These are phyloP conservation scores for Colletotrichum lindemuthianum DNA, from an alignment of 2,329 filamentous ascomycete genomes.

Conservation along the genomic window DNA sequence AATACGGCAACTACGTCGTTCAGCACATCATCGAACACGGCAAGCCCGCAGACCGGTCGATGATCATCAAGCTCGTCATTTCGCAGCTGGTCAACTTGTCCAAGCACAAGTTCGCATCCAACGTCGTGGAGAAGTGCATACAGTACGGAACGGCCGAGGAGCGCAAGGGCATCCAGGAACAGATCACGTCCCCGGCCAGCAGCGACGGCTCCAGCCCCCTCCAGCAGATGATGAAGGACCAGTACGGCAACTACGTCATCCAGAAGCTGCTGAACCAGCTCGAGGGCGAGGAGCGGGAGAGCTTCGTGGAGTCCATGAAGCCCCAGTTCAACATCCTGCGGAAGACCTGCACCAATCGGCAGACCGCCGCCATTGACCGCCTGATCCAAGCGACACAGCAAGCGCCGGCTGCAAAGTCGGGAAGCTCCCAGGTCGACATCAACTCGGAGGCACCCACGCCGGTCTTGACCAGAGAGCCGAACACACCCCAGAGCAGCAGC, in stretches of 20 bases:
- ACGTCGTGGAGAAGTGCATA: conserved; percentile 95
- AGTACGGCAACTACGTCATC: conserved; percentile 95
- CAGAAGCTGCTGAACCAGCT: conserved; percentile 82
- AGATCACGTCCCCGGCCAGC: conserved; percentile 66
- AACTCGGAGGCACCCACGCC: conserved; percentile 71
- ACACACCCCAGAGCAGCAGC: conserved; percentile 74
- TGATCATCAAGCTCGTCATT: conserved; percentile 79
- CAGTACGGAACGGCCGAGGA: conserved; percentile 75
- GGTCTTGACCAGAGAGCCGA: conserved; percentile 73
- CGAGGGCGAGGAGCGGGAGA: conserved; percentile 66
- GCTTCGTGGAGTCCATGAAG: conserved; percentile 71
- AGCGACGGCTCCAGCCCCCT: conserved; percentile 76
- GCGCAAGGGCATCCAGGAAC: conserved; percentile 73
- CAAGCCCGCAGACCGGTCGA: conserved; percentile 74
- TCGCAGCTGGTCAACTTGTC: conserved; percentile 78
- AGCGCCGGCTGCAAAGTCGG: conserved; percentile 30
- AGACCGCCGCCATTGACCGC: conserved; percentile 72
- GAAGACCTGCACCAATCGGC: conserved; percentile 72
- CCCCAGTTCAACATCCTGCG: conserved; percentile 70
- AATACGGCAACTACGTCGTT: conserved; percentile 95
- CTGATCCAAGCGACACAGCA: conserved; percentile 50
- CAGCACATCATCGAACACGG: conserved; percentile 91
- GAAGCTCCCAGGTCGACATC: conserved; percentile 46
- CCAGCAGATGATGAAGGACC: conserved; percentile 83
- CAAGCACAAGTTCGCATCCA: conserved; percentile 96